A percentile compares a stretch with the other conserved stretches of the same genome.
These are phyloP conservation scores for Taphrina wiesneri DNA, from an alignment of 1,139 yeast species.

Conservation along the genomic window DNA sequence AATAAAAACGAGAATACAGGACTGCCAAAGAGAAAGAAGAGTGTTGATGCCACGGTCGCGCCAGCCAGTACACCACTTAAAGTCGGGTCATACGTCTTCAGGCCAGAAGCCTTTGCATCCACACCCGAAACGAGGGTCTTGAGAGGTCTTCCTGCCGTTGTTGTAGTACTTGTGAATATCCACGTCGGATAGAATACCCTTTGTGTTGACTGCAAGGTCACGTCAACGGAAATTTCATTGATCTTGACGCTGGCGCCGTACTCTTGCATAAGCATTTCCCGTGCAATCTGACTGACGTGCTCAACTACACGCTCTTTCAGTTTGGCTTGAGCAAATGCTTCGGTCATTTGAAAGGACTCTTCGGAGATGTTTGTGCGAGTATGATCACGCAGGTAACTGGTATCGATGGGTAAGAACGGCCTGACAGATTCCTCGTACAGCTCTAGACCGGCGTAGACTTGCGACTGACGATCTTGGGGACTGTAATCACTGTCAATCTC, in stretches of 20 bases:
- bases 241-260: conserved; percentile 30
- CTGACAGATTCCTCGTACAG: conserved; percentile 4
- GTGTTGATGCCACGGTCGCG: neutral
- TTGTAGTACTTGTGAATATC: conserved; percentile 6
- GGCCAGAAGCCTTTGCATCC: conserved; percentile 15
- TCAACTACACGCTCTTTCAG: conserved; percentile 6
- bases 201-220: neutral
- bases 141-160: conserved; percentile 10
- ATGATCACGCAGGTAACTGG: neutral
- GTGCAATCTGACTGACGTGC: conserved; percentile 16
- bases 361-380: conserved; percentile 4
- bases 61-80: conserved; percentile 17
- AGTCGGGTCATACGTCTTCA: conserved; percentile 24
- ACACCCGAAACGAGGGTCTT: conserved; percentile 19
- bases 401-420: conserved; percentile 17
- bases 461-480: conserved; percentile 14
- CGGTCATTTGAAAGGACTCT: conserved; percentile 20
- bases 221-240: conserved; percentile 15
- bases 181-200: conserved; percentile 17
- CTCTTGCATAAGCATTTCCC: conserved; percentile 29
- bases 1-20: conserved; percentile 10
- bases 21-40: conserved; percentile 14
- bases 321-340: conserved; percentile 14
- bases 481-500: conserved; percentile 27
- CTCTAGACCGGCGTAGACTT: conserved; percentile 29